Evolutionary conservation across 306 rosid species (phyloP).

Genomic region (Vicia villosa): DNA sequence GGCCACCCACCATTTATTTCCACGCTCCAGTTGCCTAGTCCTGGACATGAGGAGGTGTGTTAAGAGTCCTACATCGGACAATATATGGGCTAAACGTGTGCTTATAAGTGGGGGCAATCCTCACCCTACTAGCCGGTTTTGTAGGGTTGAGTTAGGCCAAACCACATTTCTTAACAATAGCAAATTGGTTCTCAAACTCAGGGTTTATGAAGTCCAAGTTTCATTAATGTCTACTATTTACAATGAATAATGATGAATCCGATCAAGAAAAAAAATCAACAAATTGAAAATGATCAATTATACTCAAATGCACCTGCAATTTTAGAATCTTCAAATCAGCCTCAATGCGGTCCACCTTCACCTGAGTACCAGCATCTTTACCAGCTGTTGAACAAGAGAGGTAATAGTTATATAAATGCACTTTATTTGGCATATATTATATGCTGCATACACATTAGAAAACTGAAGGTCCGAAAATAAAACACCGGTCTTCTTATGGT

Average conservation of each 20-base stretch:
- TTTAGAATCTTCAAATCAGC: slow-evolving; percentile 92
- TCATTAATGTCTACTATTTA: slow-evolving; percentile 13
- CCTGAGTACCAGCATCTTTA: slow-evolving; percentile 59
- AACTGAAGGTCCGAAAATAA: slow-evolving; percentile 15
- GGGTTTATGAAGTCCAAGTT: slow-evolving; percentile 3
- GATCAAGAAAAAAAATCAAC: slow-evolving; percentile 16
- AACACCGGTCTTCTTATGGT: background rate
- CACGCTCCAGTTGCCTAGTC: too few relatives aligned
- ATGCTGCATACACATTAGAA: background rate
- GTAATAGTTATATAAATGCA: slow-evolving; percentile 29
- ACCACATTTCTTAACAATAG: too few relatives aligned
- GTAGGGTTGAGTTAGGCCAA: too few relatives aligned
- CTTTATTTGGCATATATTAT: slow-evolving; percentile 9
- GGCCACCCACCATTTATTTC: too few relatives aligned
- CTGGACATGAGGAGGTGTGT: too few relatives aligned
- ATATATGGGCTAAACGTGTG: too few relatives aligned
- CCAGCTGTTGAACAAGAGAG: slow-evolving; percentile 48
- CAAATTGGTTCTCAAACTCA: slow-evolving; percentile 12
- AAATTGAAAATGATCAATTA: slow-evolving; percentile 26
- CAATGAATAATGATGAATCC: background rate
- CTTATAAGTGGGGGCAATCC: too few relatives aligned
- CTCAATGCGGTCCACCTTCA: slow-evolving; percentile 75
- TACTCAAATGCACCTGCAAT: slow-evolving; percentile 63
- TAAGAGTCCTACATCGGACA: too few relatives aligned
- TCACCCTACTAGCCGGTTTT: too few relatives aligned